Conservation (phyloP, 129 eudicot species). For the Artemisia annua region DNA sequence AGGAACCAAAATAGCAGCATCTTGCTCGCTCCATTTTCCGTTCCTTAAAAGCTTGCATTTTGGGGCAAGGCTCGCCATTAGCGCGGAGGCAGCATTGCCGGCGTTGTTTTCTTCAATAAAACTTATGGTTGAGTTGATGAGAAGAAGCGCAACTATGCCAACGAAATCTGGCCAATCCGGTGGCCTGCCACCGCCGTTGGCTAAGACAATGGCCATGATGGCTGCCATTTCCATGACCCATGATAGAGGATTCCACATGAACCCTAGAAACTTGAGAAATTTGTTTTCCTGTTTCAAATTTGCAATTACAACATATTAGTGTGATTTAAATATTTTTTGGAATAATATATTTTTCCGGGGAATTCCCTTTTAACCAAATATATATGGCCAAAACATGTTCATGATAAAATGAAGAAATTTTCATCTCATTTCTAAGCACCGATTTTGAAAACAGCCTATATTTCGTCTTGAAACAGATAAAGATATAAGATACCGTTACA, state of each 20-base stretch:
- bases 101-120: conserved; percentile 92
- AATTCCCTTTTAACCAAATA: too few species aligned
- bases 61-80: conserved; percentile 96
- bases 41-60: conserved; percentile 83
- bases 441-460: not conserved
- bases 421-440: not conserved
- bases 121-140: conserved; percentile 87
- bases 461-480: not conserved
- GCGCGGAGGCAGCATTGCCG: conserved; percentile 92
- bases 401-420: not conserved
- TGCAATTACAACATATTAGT: not conserved
- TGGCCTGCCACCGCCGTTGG: conserved; percentile 87
- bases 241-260: conserved; percentile 99
- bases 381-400: not conserved
- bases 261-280: conserved; percentile 77
- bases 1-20: conserved; percentile 88
- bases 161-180: conserved; percentile 98
- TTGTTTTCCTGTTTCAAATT: conserved; percentile 59
- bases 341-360: too few species aligned
- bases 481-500: not conserved
- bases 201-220: conserved; percentile 86
- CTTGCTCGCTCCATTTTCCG: conserved; percentile 83
- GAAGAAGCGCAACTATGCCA: conserved; percentile 71
- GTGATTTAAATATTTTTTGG: not conserved
- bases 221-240: conserved; percentile 99